These are phyloP conservation scores for Nitzschia sp. DNA, from an alignment of 108 stramenopile species.

Conservation along the genomic window DNA sequence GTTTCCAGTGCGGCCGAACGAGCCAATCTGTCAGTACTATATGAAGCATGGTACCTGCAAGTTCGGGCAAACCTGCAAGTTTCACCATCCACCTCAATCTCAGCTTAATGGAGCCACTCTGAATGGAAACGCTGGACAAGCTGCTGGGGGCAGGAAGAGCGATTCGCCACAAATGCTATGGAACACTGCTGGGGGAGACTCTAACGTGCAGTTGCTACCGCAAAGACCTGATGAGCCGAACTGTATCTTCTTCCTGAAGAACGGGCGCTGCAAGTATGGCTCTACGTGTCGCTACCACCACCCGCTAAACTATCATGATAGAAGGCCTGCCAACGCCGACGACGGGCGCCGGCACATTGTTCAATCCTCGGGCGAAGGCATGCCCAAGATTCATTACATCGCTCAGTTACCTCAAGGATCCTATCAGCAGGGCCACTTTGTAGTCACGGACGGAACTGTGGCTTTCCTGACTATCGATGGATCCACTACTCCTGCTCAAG, in stretches of 20 bases:
- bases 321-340: constrained; percentile 11
- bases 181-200: constrained; percentile 15
- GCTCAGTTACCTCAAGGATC: constrained; percentile 29
- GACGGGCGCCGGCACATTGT: constrained; percentile 8
- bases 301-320: constrained; percentile 54
- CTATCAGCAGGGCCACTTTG: constrained; percentile 43
- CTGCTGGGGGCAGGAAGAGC: constrained; percentile 20
- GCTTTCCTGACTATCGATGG: constrained; percentile 38
- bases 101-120: constrained; percentile 3
- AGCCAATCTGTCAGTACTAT: constrained; percentile 89
- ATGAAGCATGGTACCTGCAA: constrained; percentile 93
- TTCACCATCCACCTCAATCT: constrained; percentile 79
- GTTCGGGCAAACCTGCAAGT: constrained; percentile 91
- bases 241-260: constrained; percentile 88
- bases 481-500: constrained; percentile 21
- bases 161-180: constrained; percentile 21
- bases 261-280: constrained; percentile 91
- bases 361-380: neutral
- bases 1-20: constrained; percentile 83
- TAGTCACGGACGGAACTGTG: constrained; percentile 40
- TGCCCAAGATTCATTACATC: constrained; percentile 34
- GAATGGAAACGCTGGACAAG: constrained; percentile 10
- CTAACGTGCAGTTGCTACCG: constrained; percentile 57
- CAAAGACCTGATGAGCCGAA: constrained; percentile 86
- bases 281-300: constrained; percentile 92